A percentile compares a stretch with the other conserved stretches of the same genome.
phyloP scores from a whole-genome alignment of 2,329 filamentous ascomycete species.

The Karstenula rhodostoma region DNA sequence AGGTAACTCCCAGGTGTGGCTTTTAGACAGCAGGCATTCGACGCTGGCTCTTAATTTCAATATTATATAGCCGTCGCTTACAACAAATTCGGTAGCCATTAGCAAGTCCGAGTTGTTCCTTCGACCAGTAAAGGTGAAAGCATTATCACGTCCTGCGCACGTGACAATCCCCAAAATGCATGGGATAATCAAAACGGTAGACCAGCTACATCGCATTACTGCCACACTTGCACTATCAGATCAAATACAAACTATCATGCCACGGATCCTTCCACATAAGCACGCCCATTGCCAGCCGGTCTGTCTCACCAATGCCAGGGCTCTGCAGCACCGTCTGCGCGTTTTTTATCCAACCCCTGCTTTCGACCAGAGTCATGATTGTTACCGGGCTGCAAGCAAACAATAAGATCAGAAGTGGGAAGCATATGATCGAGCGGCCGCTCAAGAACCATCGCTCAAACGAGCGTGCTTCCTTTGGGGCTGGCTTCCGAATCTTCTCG shows the following conservation, averaged over 20 bases:
- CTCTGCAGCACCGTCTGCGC: slow-evolving; percentile 7
- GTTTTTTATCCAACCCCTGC: neutral
- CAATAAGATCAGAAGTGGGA: neutral
- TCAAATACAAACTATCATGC: slow-evolving; percentile 4
- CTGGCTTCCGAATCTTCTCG: neutral
- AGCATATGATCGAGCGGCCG: neutral
- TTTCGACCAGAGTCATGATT: neutral
- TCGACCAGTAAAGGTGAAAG: too few species aligned
- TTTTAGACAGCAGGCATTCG: too few species aligned
- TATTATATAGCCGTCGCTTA: too few species aligned
- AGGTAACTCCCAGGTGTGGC: too few species aligned
- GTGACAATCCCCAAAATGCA: too few species aligned
- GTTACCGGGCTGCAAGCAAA: neutral
- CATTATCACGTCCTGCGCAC: too few species aligned
- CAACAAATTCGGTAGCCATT: too few species aligned
- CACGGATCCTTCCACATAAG: slow-evolving; percentile 7
- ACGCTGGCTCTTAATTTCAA: too few species aligned
- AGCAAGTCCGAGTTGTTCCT: too few species aligned
- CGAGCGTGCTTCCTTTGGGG: neutral
- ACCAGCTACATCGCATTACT: neutral
- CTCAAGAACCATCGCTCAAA: neutral
- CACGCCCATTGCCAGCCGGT: slow-evolving; percentile 3
- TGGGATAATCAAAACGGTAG: neutral
- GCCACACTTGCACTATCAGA: neutral
- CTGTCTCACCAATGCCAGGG: neutral